These are phyloP conservation scores for Fusarium denticulatum DNA, from an alignment of 2,329 filamentous ascomycete genomes.

Conservation along the genomic window DNA sequence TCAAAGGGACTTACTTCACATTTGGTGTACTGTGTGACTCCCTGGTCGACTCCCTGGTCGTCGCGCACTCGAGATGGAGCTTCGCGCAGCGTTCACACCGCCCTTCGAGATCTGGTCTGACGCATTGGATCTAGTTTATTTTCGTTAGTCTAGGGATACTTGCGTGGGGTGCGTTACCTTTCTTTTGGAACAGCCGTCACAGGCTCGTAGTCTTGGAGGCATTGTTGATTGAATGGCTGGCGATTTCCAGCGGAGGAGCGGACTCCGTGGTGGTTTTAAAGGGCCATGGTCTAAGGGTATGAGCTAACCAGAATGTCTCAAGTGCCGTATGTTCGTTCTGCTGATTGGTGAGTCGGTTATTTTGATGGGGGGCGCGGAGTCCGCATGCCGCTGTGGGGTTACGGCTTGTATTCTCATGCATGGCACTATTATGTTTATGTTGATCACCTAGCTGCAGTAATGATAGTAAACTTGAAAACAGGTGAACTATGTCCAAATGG, in stretches of 20 bases:
- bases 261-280: background rate
- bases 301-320: background rate
- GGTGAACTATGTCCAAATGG: rapidly evolving
- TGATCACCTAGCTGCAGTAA: too few species aligned
- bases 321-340: rapidly evolving
- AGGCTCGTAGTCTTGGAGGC: background rate
- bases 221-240: background rate
- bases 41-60: background rate
- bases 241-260: rapidly evolving
- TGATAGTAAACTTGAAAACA: rapidly evolving
- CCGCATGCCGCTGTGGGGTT: background rate
- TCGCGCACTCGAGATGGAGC: background rate
- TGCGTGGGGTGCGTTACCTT: background rate
- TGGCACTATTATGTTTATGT: background rate
- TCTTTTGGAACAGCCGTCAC: background rate
- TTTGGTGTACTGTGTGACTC: background rate
- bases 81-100: background rate
- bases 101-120: background rate
- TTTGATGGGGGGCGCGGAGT: background rate
- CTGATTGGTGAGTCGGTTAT: rapidly evolving
- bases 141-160: background rate
- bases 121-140: background rate
- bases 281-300: background rate
- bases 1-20: background rate
- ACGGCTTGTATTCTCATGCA: background rate